Conservation (phyloP, 345 rosid species). For the Aegle marmelos region DNA sequence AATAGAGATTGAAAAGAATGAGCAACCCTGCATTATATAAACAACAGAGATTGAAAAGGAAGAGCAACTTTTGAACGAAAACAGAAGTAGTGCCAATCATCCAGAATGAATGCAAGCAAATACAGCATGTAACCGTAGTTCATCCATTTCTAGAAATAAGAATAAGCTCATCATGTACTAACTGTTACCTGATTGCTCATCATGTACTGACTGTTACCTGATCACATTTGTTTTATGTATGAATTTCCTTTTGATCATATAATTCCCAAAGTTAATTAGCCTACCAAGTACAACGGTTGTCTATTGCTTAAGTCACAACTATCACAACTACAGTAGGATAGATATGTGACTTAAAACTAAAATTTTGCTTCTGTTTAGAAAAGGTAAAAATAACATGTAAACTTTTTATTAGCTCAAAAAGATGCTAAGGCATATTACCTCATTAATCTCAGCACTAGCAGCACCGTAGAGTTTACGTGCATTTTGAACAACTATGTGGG, state of each 20-base stretch:
- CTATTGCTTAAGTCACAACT: background rate
- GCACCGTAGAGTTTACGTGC: conserved; percentile 70
- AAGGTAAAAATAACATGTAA: background rate
- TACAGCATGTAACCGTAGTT: background rate
- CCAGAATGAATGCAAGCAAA: background rate
- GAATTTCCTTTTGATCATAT: background rate
- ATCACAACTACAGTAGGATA: background rate
- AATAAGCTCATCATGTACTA: background rate
- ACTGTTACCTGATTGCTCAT: background rate
- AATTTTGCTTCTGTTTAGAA: background rate
- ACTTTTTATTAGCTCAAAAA: background rate
- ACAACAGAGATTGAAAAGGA: no score
- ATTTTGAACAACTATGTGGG: conserved; percentile 39
- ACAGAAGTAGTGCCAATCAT: background rate
- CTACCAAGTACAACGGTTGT: background rate
- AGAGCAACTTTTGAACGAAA: background rate
- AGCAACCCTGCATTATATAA: background rate
- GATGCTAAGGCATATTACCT: conserved; percentile 31
- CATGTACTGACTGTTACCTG: background rate
- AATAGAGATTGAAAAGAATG: background rate
- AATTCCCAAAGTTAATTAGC: background rate
- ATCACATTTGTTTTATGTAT: background rate
- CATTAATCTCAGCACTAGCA: conserved; percentile 86
- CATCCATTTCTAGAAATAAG: background rate
- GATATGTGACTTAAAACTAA: background rate